Conservation (phyloP, 108 stramenopile species). For the Cyclotella baltica region DNA sequence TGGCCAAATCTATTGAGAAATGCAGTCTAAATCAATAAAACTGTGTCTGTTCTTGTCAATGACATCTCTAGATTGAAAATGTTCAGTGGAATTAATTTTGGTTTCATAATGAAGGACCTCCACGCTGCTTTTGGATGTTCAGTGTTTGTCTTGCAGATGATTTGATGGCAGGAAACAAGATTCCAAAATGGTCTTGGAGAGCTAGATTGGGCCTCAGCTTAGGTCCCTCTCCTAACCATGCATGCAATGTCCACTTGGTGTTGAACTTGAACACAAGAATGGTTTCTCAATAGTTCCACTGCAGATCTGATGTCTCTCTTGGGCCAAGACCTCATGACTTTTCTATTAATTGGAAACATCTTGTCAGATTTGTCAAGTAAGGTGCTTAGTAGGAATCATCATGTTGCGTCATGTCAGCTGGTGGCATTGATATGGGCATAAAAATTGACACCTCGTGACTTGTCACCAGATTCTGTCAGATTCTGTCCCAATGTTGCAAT, state of each 20-base stretch:
- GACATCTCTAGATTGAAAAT: background rate
- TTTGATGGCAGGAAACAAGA: slow-evolving; percentile 3
- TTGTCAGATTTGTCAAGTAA: background rate
- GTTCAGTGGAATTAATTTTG: background rate
- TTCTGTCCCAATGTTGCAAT: too few species aligned
- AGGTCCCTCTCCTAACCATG: background rate
- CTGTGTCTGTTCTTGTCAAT: background rate
- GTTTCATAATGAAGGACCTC: background rate
- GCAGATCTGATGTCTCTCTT: too few species aligned
- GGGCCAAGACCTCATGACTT: background rate
- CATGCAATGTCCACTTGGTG: background rate
- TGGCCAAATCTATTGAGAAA: background rate
- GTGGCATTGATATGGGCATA: too few species aligned
- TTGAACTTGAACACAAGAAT: background rate
- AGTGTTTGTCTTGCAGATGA: slow-evolving; percentile 3
- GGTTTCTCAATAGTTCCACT: slow-evolving; percentile 1
- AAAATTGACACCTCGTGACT: too few species aligned
- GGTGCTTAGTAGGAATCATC: too few species aligned
- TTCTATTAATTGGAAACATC: background rate
- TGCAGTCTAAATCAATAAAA: background rate
- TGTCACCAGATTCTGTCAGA: too few species aligned
- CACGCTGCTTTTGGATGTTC: slow-evolving; percentile 3
- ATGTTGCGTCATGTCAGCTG: too few species aligned
- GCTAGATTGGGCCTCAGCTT: background rate
- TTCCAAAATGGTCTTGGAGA: slow-evolving; percentile 1